A percentile compares a stretch with the other conserved stretches of the same genome.
These are phyloP conservation scores for Sporothrix variecibatus DNA, from an alignment of 2,329 filamentous ascomycete genomes.

Conservation along the genomic window DNA sequence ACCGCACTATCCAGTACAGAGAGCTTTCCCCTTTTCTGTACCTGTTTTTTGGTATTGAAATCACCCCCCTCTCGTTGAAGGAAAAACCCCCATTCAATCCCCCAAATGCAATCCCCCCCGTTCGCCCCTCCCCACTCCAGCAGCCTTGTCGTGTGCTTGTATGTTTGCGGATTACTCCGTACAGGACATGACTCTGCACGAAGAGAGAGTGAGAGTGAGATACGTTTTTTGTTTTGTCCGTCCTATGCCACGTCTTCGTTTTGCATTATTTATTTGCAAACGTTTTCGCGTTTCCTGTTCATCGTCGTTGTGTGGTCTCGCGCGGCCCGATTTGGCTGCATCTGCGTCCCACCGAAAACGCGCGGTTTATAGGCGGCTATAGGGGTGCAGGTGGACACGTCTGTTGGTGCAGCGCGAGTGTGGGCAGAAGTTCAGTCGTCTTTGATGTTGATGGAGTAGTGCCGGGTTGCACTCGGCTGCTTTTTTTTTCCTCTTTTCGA, in stretches of 20 bases:
- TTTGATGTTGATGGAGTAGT: not conserved
- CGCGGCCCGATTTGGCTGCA: slow-evolving; percentile 1
- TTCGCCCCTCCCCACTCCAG: slow-evolving; percentile 26
- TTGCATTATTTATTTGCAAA: slow-evolving; percentile 8
- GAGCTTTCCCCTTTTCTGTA: not conserved
- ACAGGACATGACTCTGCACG: slow-evolving; percentile 24
- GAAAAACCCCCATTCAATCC: slow-evolving; percentile 6
- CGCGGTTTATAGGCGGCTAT: slow-evolving; percentile 18
- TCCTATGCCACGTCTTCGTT: slow-evolving; percentile 4
- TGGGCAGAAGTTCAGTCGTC: not conserved
- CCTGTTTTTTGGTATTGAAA: not conserved
- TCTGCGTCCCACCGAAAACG: slow-evolving; percentile 11
- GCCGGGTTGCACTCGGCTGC: not conserved
- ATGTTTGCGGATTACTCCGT: not conserved
- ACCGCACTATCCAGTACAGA: not conserved
- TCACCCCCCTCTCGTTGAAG: not conserved
- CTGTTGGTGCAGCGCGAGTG: not conserved
- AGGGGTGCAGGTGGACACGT: slow-evolving; percentile 7
- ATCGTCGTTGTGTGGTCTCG: not conserved
- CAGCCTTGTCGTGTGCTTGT: slow-evolving; percentile 26
- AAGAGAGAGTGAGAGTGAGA: not conserved
- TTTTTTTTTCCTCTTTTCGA: not conserved
- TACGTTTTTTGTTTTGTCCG: not conserved
- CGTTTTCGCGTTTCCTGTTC: not conserved
- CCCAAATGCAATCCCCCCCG: not conserved